Base-by-base conservation (phyloP, 441 rosid genomes). In the Pelargonium fulgidum region DNA sequence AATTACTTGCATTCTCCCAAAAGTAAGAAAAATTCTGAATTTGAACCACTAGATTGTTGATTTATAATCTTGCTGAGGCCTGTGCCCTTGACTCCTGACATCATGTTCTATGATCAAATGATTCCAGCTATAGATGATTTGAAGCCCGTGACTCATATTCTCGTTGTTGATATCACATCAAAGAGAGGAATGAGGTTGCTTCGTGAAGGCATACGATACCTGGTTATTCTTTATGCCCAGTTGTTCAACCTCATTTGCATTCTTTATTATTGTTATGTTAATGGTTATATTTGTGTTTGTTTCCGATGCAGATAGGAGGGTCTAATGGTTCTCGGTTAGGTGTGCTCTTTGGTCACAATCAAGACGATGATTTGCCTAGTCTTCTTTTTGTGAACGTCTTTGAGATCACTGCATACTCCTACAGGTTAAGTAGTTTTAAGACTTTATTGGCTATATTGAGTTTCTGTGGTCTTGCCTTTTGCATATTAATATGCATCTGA, bases 131-230 rank as follows among this genome's bases (percentile, higher is more conserved):
- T 80, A 48, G 93, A 90, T 72, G 85, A 92, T 74, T 77, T 95
- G 85, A 95, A 92, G 84, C 87, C 96, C 52, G 97, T 95, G 67
- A 89, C 99, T 73, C 97, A 95, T 85, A 92, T 90, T 83, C 91
- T 95, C 68, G 87, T 82, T 74, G 87, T 86, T 77, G 93, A 90
- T 75, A 72, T 90, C 66, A 68, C 92, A 68, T 85, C 92, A 45
- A 81, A 79, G 86, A 87, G 82, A 75, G 97, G 99, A 75, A 76
- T 84, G 69, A 92, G 87, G 77, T 78, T 95, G 79, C 86, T 95
- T 76, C 91, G 73, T 72, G 90, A 92, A 84, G 99, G 99, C 81
- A 76, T 95, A 54, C 85, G 68, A 68, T 95, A 86, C 82, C 92
- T 92, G 93, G 99, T 95, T 67, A 71, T 77, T 75, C 64, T 72